A percentile compares a stretch with the other conserved stretches of the same genome.
These are phyloP conservation scores for Gossypioides kirkii DNA, from an alignment of 345 rosid species.

Conservation along the genomic window DNA sequence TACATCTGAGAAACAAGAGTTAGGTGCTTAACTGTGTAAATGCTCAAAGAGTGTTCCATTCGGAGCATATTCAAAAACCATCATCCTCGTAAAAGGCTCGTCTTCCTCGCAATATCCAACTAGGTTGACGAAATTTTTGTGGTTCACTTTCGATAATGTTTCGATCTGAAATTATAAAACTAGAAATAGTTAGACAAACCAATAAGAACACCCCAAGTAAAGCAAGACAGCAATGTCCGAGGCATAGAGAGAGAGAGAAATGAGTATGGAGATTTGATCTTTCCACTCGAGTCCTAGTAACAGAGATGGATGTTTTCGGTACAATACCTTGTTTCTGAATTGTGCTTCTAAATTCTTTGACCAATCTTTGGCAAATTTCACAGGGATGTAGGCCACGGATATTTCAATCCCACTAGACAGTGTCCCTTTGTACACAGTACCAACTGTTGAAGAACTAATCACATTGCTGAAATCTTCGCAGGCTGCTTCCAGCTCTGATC, in stretches of 20 bases:
- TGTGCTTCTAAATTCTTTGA: slow-evolving; percentile 56
- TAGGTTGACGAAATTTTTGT: slow-evolving; percentile 89
- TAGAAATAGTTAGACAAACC: slow-evolving; percentile 7
- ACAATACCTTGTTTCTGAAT: slow-evolving; percentile 72
- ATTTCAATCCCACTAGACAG: slow-evolving; percentile 86
- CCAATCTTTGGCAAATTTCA: slow-evolving; percentile 56
- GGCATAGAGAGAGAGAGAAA: not conserved
- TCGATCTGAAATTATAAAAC: slow-evolving; percentile 55
- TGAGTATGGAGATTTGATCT: no score
- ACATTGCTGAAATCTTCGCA: slow-evolving; percentile 97
- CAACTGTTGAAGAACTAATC: slow-evolving; percentile 63
- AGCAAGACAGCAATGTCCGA: not conserved
- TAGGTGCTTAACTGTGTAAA: slow-evolving; percentile 47
- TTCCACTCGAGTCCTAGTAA: not conserved
- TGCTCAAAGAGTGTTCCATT: slow-evolving; percentile 91
- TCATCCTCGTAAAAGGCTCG: slow-evolving; percentile 83
- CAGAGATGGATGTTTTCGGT: not conserved
- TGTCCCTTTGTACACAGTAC: slow-evolving; percentile 79
- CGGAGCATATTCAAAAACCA: slow-evolving; percentile 97
- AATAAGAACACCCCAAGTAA: not conserved
- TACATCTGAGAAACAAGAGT: no score
- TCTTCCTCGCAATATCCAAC: slow-evolving; percentile 87
- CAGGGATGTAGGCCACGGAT: slow-evolving; percentile 61
- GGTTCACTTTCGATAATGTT: slow-evolving; percentile 72
- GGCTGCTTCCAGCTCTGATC: slow-evolving; percentile 79